Percentiles rank a stretch among this genome's conserved stretches.
Conservation (phyloP, 2,329 filamentous ascomycete genomes). For the Tolypocladium album region DNA sequence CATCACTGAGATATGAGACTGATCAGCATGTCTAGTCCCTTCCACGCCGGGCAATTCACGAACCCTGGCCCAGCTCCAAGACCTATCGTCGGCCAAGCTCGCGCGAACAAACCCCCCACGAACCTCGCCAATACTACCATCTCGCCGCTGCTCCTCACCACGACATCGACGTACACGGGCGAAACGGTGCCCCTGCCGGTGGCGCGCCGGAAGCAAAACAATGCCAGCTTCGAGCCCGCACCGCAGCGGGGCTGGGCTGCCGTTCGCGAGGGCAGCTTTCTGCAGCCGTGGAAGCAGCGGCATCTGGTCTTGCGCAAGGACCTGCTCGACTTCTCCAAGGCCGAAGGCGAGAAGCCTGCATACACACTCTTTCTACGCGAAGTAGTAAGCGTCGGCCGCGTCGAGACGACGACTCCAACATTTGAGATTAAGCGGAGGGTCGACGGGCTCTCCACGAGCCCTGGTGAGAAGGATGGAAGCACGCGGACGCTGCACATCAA, state of each 20-base stretch:
- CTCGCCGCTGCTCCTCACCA: constrained; percentile 56
- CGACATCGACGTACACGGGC: constrained; percentile 57
- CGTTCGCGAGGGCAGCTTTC: constrained; percentile 84
- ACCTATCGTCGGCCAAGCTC: constrained; percentile 74
- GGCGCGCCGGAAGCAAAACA: constrained; percentile 49
- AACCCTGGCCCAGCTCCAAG: constrained; percentile 91
- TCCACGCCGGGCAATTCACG: constrained; percentile 58
- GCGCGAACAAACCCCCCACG: constrained; percentile 66
- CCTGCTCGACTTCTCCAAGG: constrained; percentile 89
- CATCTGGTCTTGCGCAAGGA: constrained; percentile 88
- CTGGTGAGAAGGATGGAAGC: constrained; percentile 68
- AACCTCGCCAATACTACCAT: constrained; percentile 73
- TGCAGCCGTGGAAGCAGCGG: constrained; percentile 82
- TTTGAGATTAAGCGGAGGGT: constrained; percentile 82
- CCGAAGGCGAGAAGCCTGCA: constrained; percentile 76
- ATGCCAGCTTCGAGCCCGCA: constrained; percentile 55
- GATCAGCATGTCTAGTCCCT: background rate
- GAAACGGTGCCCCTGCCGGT: constrained; percentile 66
- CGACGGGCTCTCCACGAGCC: constrained; percentile 57
- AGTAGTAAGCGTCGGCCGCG: constrained; percentile 79
- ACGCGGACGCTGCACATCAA: constrained; percentile 82
- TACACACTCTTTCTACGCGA: constrained; percentile 77
- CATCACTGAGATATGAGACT: background rate
- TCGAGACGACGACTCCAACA: constrained; percentile 82
- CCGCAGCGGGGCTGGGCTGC: constrained; percentile 73